Evolutionary conservation across 2,329 filamentous ascomycete genomes (phyloP).

Genomic region (Calonectria naviculata): DNA sequence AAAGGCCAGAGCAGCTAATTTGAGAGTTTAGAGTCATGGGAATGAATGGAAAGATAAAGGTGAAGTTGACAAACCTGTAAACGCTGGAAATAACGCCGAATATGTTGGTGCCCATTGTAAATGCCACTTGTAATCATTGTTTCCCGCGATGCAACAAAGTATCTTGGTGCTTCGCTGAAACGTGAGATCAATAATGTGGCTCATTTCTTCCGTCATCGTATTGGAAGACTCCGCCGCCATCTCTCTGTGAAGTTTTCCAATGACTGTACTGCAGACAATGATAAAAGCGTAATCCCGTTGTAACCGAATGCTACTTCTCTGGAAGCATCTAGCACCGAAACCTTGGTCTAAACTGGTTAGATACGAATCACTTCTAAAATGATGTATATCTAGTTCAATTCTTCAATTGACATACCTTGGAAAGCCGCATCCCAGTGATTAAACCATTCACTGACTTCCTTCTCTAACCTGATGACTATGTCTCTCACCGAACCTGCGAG

Average conservation of each 20-base stretch:
- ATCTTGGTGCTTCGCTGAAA: not conserved
- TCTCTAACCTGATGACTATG: not conserved
- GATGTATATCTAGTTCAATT: not conserved
- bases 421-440: not conserved
- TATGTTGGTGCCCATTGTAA: not conserved
- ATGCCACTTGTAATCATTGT: not conserved
- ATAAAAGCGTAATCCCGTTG: not conserved
- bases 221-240: not conserved
- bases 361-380: not conserved
- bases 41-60: not conserved
- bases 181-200: not conserved
- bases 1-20: not conserved
- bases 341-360: not conserved
- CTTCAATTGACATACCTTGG: not conserved
- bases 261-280: not conserved
- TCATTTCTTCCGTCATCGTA: not conserved
- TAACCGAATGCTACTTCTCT: not conserved
- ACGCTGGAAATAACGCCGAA: not conserved
- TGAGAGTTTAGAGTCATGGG: not conserved
- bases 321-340: not conserved
- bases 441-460: not conserved
- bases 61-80: not conserved
- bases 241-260: not conserved
- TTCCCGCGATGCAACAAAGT: not conserved
- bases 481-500: not conserved